Conservation (phyloP, 1,139 yeast genomes). For the Diutina catenulata region DNA sequence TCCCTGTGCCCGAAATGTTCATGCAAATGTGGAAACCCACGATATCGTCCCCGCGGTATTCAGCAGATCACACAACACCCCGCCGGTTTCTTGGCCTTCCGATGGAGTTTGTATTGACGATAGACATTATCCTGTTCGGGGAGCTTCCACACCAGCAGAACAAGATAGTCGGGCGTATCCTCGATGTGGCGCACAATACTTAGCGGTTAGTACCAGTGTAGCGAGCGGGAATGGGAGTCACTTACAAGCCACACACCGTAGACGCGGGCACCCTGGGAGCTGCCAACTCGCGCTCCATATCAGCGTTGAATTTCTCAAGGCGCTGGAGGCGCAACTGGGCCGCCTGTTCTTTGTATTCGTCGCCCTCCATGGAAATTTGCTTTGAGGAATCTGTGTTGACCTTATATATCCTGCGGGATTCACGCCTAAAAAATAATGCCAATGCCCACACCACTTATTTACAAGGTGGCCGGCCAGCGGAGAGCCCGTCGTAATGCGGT, state of each 20-base stretch:
- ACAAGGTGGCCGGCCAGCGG: no score
- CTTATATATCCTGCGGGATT: no score
- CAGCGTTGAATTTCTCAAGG: constrained; percentile 2
- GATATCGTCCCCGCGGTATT: no score
- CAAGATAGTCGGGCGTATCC: constrained; percentile 3
- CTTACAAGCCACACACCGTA: neutral
- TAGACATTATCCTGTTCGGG: neutral
- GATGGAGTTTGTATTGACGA: neutral
- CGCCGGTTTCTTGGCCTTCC: neutral
- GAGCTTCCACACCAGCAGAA: neutral
- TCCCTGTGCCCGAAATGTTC: no score
- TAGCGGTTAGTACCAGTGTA: no score
- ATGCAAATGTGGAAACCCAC: neutral
- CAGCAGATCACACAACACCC: constrained; percentile 2
- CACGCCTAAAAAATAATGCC: no score
- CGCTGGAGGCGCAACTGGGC: neutral
- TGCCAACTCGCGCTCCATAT: constrained; percentile 1
- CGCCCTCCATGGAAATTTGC: neutral
- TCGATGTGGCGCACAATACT: neutral
- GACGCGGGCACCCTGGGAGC: neutral
- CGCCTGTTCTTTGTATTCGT: neutral
- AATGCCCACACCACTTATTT: no score
- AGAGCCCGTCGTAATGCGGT: no score
- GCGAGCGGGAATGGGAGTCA: no score
- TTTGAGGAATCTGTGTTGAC: no score